These are phyloP conservation scores for Hypoxylon sp. DNA, from an alignment of 2,329 filamentous ascomycete species.

Conservation along the genomic window DNA sequence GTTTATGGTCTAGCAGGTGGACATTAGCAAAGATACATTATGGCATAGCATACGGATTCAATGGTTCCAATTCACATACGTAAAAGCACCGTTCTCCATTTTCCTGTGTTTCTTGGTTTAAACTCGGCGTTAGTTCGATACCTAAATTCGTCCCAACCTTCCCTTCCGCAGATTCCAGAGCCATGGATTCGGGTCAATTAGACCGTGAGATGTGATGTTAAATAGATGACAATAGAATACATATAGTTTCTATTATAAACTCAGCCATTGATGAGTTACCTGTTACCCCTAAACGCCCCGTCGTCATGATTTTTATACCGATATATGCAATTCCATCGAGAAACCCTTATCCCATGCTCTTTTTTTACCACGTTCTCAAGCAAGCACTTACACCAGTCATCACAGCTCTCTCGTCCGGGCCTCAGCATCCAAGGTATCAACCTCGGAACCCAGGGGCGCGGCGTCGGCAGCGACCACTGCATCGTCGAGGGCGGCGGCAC, in stretches of 20 bases:
- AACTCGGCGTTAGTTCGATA: no score
- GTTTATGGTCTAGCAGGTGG: background rate
- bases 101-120: no score
- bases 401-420: constrained; percentile 50
- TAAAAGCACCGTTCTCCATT: background rate
- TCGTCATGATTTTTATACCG: constrained; percentile 3
- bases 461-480: constrained; percentile 33
- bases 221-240: no score
- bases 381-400: background rate
- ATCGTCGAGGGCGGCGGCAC: constrained; percentile 19
- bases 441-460: constrained; percentile 46
- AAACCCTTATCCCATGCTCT: background rate
- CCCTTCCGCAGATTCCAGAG: no score
- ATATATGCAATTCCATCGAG: background rate
- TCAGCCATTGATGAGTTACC: no score
- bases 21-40: background rate
- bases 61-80: background rate
- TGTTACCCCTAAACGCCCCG: background rate
- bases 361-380: background rate
- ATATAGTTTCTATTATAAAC: no score
- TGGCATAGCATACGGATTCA: background rate
- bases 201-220: no score
- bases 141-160: no score
- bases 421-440: constrained; percentile 52
- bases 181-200: no score